Conservation (phyloP, 2,329 filamentous ascomycete genomes). For the Fusarium sp. region DNA sequence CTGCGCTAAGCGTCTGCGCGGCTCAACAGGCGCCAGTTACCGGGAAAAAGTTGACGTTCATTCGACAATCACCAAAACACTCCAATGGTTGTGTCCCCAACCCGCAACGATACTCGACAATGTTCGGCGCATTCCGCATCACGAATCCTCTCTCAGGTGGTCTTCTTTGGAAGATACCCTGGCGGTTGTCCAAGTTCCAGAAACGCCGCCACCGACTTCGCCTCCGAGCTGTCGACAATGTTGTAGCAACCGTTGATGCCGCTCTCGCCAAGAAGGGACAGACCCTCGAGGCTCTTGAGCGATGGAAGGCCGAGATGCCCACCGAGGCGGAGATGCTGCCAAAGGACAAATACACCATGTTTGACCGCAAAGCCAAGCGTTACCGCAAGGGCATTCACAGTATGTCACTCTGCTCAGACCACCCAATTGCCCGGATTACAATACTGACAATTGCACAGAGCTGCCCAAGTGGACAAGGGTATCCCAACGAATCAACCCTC, state of each 20-base stretch:
- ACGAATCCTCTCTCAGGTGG: slow-evolving; percentile 82
- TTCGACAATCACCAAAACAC: slow-evolving; percentile 33
- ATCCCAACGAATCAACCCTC: slow-evolving; percentile 92
- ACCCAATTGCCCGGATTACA: not conserved
- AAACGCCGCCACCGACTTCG: slow-evolving; percentile 88
- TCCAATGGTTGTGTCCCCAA: slow-evolving; percentile 18
- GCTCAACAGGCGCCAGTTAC: slow-evolving; percentile 29
- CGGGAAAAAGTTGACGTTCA: slow-evolving; percentile 43
- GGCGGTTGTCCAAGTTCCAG: slow-evolving; percentile 91
- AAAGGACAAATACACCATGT: slow-evolving; percentile 97
- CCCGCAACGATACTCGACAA: slow-evolving; percentile 54
- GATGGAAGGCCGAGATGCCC: slow-evolving; percentile 97
- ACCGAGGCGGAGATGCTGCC: slow-evolving; percentile 95
- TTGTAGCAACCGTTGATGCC: slow-evolving; percentile 84
- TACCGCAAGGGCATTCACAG: slow-evolving; percentile 98
- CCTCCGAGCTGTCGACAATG: slow-evolving; percentile 84
- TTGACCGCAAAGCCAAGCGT: slow-evolving; percentile 93
- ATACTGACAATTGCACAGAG: slow-evolving; percentile 62
- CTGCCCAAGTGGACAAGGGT: slow-evolving; percentile 95
- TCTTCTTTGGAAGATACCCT: slow-evolving; percentile 96
- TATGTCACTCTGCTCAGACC: slow-evolving; percentile 61
- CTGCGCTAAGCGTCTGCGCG: slow-evolving; percentile 16
- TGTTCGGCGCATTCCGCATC: slow-evolving; percentile 87
- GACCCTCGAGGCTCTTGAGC: slow-evolving; percentile 80
- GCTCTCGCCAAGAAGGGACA: slow-evolving; percentile 81